A percentile compares a stretch with the other conserved stretches of the same genome.
These are phyloP conservation scores for Trichoderma arundinaceum DNA, from an alignment of 2,329 filamentous ascomycete species.

Conservation along the genomic window DNA sequence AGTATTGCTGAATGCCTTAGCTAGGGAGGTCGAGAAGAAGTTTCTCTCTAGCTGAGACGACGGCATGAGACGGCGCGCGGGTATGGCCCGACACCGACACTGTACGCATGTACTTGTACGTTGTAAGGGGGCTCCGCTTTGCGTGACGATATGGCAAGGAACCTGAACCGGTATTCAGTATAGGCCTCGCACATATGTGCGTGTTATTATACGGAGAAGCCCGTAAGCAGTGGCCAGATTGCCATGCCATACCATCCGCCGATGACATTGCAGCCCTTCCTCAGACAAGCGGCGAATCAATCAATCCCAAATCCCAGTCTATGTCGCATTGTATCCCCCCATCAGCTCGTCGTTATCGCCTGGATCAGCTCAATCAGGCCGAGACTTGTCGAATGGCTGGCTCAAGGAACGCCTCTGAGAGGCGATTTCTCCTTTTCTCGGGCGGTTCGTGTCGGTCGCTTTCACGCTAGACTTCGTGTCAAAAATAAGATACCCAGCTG, in stretches of 20 bases:
- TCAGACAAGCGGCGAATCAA: background rate
- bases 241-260: too few relatives aligned
- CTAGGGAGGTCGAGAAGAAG: background rate
- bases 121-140: too few relatives aligned
- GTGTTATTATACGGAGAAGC: too few relatives aligned
- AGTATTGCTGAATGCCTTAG: too few relatives aligned
- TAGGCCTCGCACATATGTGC: too few relatives aligned
- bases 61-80: slow-evolving; percentile 10
- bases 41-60: slow-evolving; percentile 14
- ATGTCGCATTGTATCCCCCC: background rate
- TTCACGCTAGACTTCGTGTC: background rate
- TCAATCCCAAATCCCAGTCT: background rate
- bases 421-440: too few relatives aligned
- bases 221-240: too few relatives aligned
- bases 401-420: background rate
- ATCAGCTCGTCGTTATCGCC: background rate
- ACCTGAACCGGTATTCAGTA: too few relatives aligned
- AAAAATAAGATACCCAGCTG: slow-evolving; percentile 3
- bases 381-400: slow-evolving; percentile 14
- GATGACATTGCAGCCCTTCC: too few relatives aligned
- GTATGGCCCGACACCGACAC: slow-evolving; percentile 15
- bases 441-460: too few relatives aligned
- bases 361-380: background rate
- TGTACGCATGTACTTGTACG: background rate
- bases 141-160: too few relatives aligned